Conservation (phyloP, 768 basidiomycete species). For the Suillus fuscotomentosus region DNA sequence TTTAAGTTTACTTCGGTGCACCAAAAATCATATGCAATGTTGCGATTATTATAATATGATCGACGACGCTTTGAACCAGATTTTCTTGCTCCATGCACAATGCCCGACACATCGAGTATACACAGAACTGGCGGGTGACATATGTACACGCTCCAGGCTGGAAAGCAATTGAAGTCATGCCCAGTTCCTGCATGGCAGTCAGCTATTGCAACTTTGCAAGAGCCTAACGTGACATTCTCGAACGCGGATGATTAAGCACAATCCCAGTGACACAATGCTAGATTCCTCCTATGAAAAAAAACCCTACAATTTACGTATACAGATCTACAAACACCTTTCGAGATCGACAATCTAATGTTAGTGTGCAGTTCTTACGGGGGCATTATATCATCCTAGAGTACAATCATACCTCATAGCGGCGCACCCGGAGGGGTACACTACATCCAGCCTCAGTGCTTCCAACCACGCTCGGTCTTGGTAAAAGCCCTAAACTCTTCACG, state of each 20-base stretch:
- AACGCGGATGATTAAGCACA: not conserved
- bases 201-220: not conserved
- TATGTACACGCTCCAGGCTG: not conserved
- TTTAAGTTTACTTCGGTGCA: not conserved
- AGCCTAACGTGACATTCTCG: not conserved
- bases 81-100: not conserved
- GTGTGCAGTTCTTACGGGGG: too few relatives aligned
- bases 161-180: not conserved
- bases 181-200: not conserved
- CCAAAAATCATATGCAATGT: not conserved
- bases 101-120: not conserved
- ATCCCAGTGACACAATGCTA: not conserved
- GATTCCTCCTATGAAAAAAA: too few relatives aligned
- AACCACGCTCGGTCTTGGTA: not conserved
- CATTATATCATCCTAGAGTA: not conserved
- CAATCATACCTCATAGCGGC: not conserved
- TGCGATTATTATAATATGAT: not conserved
- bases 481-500: not conserved
- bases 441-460: not conserved
- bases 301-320: too few relatives aligned
- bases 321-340: too few relatives aligned
- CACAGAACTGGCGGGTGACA: not conserved
- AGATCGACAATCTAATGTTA: too few relatives aligned
- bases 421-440: not conserved
- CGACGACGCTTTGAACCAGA: not conserved